Percentiles rank a stretch among this genome's conserved stretches.
Evolutionary conservation across 192 early-diverging fungal genomes (phyloP).

Genomic region (Diversispora eburnea): DNA sequence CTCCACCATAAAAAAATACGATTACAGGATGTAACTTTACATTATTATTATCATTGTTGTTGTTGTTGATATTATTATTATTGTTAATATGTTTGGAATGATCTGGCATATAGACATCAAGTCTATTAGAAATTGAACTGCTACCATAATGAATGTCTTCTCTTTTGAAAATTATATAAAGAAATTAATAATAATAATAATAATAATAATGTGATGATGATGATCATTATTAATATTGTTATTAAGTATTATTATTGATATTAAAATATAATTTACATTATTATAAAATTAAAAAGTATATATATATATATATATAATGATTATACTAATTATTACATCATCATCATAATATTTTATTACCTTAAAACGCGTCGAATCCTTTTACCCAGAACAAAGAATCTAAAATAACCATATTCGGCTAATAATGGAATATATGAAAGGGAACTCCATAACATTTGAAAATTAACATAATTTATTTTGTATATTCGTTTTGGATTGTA

Average conservation of each 20-base stretch:
- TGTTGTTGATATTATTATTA: too few species aligned
- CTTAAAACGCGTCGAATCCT: slow-evolving; percentile 1
- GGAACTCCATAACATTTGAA: slow-evolving; percentile 26
- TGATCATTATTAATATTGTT: too few species aligned
- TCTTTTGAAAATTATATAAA: neutral
- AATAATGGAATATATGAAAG: slow-evolving; percentile 34
- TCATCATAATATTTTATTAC: neutral
- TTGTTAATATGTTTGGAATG: neutral
- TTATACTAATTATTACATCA: neutral
- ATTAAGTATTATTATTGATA: too few species aligned
- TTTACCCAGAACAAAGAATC: slow-evolving; percentile 33
- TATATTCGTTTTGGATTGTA: slow-evolving; percentile 36
- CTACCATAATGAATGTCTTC: slow-evolving; percentile 25
- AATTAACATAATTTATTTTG: slow-evolving; percentile 36
- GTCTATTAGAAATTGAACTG: neutral
- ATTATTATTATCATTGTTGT: neutral
- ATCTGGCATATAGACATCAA: slow-evolving; percentile 41
- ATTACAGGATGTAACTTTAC: slow-evolving; percentile 38
- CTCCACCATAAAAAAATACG: slow-evolving; percentile 55
- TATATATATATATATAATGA: too few species aligned
- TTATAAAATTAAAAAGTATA: too few species aligned
- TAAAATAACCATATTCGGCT: slow-evolving; percentile 33
- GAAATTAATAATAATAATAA: neutral
- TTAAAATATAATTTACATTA: too few species aligned
- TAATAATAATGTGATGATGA: neutral